These are phyloP conservation scores for Ustilago lituana DNA, from an alignment of 1,284 basidiomycete genomes.

Conservation along the genomic window DNA sequence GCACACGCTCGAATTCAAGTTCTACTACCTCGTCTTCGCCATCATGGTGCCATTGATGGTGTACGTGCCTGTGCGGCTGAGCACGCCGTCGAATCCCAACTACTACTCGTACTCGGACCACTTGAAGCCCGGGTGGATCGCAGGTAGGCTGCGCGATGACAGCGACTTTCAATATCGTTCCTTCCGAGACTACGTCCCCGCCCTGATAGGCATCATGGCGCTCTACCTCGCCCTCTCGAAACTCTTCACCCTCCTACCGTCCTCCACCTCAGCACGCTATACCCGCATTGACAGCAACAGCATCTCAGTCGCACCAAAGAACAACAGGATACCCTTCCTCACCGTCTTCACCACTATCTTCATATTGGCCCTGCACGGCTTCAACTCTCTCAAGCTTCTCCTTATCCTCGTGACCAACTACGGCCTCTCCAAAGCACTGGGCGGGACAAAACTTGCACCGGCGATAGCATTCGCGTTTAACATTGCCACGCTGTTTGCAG, in stretches of 20 bases:
- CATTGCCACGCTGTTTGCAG: conserved; percentile 77
- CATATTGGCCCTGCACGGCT: conserved; percentile 83
- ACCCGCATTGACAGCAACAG: conserved; percentile 8
- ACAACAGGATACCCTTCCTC: conserved; percentile 72
- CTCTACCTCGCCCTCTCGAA: conserved; percentile 61
- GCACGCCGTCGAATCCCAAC: conserved; percentile 78
- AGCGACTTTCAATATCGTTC: conserved; percentile 69
- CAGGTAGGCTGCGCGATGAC: conserved; percentile 67
- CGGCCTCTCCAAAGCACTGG: conserved; percentile 69
- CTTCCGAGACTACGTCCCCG: conserved; percentile 66
- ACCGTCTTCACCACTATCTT: conserved; percentile 75
- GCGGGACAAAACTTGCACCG: conserved; percentile 68
- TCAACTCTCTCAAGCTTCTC: conserved; percentile 82
- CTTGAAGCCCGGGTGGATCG: conserved; percentile 73
- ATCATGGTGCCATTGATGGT: conserved; percentile 80
- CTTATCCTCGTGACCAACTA: conserved; percentile 79
- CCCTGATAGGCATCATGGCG: conserved; percentile 59
- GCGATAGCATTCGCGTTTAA: conserved; percentile 81
- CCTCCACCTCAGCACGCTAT: conserved; percentile 8
- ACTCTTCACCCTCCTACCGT: conserved; percentile 46
- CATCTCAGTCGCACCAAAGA: neutral
- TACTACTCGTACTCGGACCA: conserved; percentile 74
- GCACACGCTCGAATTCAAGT: conserved; percentile 82
- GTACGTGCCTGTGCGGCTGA: conserved; percentile 81
- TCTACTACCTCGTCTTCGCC: conserved; percentile 77